Base-by-base conservation (phyloP, 2,329 filamentous ascomycete genomes). In the Fusarium sp. region DNA sequence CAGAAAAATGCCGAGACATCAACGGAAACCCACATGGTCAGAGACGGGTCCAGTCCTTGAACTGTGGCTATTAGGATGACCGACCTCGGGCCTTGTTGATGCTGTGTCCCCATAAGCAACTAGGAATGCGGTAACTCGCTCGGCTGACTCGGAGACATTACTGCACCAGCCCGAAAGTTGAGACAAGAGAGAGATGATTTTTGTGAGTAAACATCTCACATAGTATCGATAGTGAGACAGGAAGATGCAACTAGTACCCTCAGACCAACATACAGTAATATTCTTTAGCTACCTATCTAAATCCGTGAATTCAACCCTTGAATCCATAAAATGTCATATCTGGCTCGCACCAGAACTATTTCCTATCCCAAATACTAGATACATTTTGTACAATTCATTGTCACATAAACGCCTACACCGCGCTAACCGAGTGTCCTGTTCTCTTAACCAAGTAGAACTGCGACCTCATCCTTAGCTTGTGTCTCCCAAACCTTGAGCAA, bases 401-500 rank as follows among this genome's bases (percentile, higher is more conserved):
- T 30, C 44, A 41, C 37, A 28, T 19, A 54, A 60, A 67, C 55
- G 48, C 70, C 60, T 67, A 73, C 67, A 64, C 69, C 66, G 21
- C 61, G 63, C 69, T 70, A 49, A 41, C 45, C 53, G 46, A 57
- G 50, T 50, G 25, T 43, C 46, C 19, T 50, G 16, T 45, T 41
- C 19, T 49, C 21, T 41, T 74, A 84, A 21, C 82, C 82, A 59
- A 84, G 78, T 34, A 83, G 69, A 67, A 84, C 73, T 43, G 79
- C 79, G 43, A 82, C 77, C 60, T 83, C 79, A 19, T 83, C 79
- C 62, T 75, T 77, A 8, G 77, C 78, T 43, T 82, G 77, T 7
- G 76, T 75, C 30, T 82, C 80, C 82, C 82, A 84, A 2, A 77
- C 79, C 64, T 77, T 77, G 58, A 78, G 75, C 48, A 84, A 54